phyloP scores from a whole-genome alignment of 2,329 filamentous ascomycete species.

The Fusarium acutatum region DNA sequence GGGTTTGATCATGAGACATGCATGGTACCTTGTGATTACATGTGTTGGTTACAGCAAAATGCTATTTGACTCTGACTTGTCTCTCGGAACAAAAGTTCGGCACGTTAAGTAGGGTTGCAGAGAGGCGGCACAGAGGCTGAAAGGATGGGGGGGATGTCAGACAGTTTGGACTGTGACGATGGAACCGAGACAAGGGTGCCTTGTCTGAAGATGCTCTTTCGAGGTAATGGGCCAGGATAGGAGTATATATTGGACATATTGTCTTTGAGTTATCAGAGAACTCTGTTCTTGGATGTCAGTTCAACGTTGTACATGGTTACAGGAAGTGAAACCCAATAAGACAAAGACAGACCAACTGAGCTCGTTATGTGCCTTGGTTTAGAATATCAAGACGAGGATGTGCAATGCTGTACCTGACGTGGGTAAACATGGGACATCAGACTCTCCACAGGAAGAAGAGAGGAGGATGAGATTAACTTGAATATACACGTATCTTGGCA shows the following conservation, averaged over 20 bases:
- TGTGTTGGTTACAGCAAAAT: neutral
- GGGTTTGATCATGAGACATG: neutral
- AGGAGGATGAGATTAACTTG: neutral
- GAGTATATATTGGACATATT: neutral
- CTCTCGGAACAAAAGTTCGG: neutral
- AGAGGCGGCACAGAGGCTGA: neutral
- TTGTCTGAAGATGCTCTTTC: neutral
- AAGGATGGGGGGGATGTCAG: conserved; percentile 3
- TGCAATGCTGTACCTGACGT: neutral
- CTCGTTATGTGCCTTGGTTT: neutral
- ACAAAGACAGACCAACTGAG: neutral
- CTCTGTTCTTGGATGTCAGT: neutral
- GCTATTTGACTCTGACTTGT: neutral
- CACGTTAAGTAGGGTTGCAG: conserved; percentile 2
- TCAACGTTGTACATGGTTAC: too few relatives aligned
- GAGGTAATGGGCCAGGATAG: neutral
- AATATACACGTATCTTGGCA: neutral
- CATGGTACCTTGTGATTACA: neutral
- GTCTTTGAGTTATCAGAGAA: neutral
- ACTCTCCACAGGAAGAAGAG: neutral
- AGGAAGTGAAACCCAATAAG: neutral
- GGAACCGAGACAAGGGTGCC: conserved; percentile 17
- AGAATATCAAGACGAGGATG: conserved; percentile 23
- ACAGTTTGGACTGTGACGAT: conserved; percentile 9
- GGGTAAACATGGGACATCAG: neutral